Base-by-base conservation (phyloP, 192 early-diverging fungal genomes). In the Umbelopsis vinacea region DNA sequence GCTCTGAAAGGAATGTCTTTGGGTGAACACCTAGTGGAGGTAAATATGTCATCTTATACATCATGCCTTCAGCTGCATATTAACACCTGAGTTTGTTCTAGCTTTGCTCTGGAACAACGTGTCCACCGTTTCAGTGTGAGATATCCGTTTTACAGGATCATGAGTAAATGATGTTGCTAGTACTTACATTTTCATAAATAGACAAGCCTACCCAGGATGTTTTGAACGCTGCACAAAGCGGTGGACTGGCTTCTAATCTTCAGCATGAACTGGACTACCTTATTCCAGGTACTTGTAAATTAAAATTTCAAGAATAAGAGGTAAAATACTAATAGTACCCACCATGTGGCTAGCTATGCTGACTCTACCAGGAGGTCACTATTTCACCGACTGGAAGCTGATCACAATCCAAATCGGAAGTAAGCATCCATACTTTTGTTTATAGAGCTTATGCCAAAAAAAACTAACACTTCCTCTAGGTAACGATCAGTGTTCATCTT, bases 191-290 rank as follows among this genome's bases (percentile, higher is more conserved):
- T 7, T 12, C 19, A 37, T 6, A 46, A 76, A 84, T 76, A 74
- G 73, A 74, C 29, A 46, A 57, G 46, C 74, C 74, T 9, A 15
- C 52, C 8, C 26, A 12, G 26, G 74, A 76, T 68, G 40, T 55
- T 3, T 47, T 87, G 35, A 89, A 89, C 67, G 88, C 82, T 52
- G 88, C 86, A 33, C 80, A 81, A 60, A 76, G 80, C 63, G 88
- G 86, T 8, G 85, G 80, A 37, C 69, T 86, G 76, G 78, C 72
- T 0, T 45, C 26, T 17, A 85, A 89, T 45, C 68, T 89, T 19
- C 26, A 74, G 11, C 33, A 70, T 35, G 79, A 89, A 70, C 71
- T 89, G 15, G 52, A 75, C 24, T 84, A 85, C 70, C 73, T 89
- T 7, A 70, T 66, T 33, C 46, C 69, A 55, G 47, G 74, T 76